Evolutionary conservation across 2,329 filamentous ascomycete species (phyloP), one percentile per base, ranked within the genome.

Genomic region (Hypomyces rosellus): DNA sequence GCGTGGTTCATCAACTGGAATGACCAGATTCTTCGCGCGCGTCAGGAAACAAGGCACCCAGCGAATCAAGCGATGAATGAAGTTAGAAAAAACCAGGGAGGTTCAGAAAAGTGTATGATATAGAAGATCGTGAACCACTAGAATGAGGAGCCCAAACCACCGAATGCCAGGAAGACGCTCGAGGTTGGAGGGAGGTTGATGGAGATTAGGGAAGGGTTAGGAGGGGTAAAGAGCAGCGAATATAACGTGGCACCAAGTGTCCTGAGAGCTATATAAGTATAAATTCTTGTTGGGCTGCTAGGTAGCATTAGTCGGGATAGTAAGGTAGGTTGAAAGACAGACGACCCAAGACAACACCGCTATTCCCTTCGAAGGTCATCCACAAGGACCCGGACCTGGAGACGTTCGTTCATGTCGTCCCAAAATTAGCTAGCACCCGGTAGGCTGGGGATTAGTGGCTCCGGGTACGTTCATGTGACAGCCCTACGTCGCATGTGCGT

Each of bases 281-380:
- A 15, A 40, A 22, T 30, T 30, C 25, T 30, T 11, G 25, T 30
- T 30, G 25, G 45, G 49, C 47, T 43, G 49, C 16, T 25, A 38
- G 39, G 38, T 40, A 34, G 16, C 34, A 18, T 37, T 30, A 30
- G 25, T 30, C 25, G 25, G 25, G 25, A 30, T 30, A 30, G 6
- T 30, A 30, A 30, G 25, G 25, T 30, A 8, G 25, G 25, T 30
- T 30, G 8, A 8, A 30, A 30, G 25, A 30, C 6, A 30, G 38
- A 34, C 47, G 45, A 40, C 50, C 40, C 47, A 51, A 20, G 15
- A 46, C 22, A 18, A 42, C 12, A 6, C 40, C 16, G 48, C 38
- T 39, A 40, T 38, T 40, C n/a, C 40, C 50, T n/a, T 51, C 45
- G 45, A 48, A 40, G 50, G 48, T 48, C 50, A 51, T 48, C 45